Percentiles rank a stretch among this genome's conserved stretches.
phyloP scores from a whole-genome alignment of 2,329 filamentous ascomycete species.

The Cladosporium sp. region DNA sequence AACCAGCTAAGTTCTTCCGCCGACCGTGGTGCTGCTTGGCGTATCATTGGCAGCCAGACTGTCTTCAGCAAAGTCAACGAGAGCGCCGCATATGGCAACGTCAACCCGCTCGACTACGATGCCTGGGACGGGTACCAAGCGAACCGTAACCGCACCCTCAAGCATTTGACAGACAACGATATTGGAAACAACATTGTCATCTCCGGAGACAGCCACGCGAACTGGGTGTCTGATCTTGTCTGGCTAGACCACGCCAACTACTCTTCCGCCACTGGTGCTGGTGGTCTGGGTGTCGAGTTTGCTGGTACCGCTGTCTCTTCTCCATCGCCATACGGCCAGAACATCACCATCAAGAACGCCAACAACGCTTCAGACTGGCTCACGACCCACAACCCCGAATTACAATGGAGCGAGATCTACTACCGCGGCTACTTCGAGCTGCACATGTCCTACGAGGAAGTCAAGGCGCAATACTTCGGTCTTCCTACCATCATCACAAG shows the following conservation, averaged over 20 bases:
- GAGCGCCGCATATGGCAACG: constrained; percentile 47
- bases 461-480: constrained; percentile 68
- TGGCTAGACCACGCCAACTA: constrained; percentile 43
- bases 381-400: constrained; percentile 58
- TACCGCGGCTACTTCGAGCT: constrained; percentile 75
- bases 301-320: constrained; percentile 69
- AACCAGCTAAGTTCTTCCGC: constrained; percentile 47
- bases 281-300: constrained; percentile 52
- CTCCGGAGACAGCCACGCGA: constrained; percentile 68
- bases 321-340: constrained; percentile 60
- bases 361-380: constrained; percentile 51
- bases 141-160: constrained; percentile 70
- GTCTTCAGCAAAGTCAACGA: constrained; percentile 64
- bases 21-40: constrained; percentile 69
- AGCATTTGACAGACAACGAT: constrained; percentile 66
- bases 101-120: constrained; percentile 56
- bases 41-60: constrained; percentile 71
- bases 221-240: constrained; percentile 55
- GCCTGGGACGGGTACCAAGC: constrained; percentile 67
- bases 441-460: constrained; percentile 57
- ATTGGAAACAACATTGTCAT: constrained; percentile 75
- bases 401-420: constrained; percentile 74
- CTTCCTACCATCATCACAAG: constrained; percentile 60
- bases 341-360: constrained; percentile 57
- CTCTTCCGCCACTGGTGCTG: constrained; percentile 39